Evolutionary conservation across 2,329 filamentous ascomycete species (phyloP).

Genomic region (Colletotrichum godetiae): DNA sequence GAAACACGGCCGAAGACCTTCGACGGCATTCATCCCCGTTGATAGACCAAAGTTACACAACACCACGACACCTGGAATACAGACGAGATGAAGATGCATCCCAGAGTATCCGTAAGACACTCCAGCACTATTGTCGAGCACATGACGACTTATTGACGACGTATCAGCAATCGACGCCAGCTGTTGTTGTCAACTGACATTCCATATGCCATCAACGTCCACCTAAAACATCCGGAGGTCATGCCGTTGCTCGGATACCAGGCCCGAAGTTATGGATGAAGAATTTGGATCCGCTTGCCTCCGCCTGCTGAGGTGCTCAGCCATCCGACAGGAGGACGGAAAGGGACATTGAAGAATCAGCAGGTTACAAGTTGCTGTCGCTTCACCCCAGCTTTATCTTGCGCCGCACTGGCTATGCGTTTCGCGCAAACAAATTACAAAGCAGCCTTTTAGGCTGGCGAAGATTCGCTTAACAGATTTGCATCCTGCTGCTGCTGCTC

Average conservation of each 20-base stretch:
- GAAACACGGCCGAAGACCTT: neutral
- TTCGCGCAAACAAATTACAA: neutral
- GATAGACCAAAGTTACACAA: neutral
- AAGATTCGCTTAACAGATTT: conserved; percentile 16
- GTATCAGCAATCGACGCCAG: neutral
- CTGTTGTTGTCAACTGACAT: neutral
- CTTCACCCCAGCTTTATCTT: neutral
- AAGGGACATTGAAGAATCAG: neutral
- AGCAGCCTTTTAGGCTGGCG: neutral
- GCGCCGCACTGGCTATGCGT: neutral
- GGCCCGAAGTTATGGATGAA: neutral
- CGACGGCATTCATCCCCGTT: neutral
- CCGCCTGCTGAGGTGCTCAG: neutral
- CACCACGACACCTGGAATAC: neutral
- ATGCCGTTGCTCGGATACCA: conserved; percentile 16
- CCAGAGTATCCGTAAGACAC: neutral
- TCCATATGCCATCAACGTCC: neutral
- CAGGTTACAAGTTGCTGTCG: too few relatives aligned
- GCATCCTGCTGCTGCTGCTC: conserved; percentile 2
- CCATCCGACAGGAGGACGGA: neutral
- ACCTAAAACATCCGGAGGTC: neutral
- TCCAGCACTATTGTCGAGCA: neutral
- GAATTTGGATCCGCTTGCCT: neutral
- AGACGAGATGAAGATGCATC: conserved; percentile 1
- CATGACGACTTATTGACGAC: neutral